Conservation (phyloP, 345 rosid species). For the Ceriops zippeliana region DNA sequence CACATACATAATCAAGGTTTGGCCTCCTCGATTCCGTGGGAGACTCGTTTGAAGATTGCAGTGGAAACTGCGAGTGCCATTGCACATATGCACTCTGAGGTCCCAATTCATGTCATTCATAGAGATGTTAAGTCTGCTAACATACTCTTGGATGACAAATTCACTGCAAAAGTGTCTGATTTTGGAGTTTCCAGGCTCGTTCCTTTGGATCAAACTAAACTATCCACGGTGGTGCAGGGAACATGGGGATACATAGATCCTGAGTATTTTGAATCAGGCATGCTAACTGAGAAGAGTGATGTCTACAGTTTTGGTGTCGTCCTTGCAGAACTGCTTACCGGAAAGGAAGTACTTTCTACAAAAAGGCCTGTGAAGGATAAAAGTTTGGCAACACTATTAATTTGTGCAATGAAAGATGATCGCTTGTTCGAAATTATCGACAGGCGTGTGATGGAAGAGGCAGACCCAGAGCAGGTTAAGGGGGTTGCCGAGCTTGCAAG, state of each 20-base stretch:
- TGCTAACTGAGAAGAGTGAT: too few relatives aligned
- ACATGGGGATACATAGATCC: too few relatives aligned
- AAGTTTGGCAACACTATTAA: constrained; percentile 19
- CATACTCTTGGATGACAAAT: constrained; percentile 33
- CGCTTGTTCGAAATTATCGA: constrained; percentile 31
- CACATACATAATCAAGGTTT: constrained; percentile 13
- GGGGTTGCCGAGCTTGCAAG: constrained; percentile 35
- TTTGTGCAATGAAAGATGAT: constrained; percentile 23
- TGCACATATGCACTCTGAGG: constrained; percentile 42
- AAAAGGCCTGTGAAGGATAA: constrained; percentile 18
- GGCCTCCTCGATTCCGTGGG: constrained; percentile 25
- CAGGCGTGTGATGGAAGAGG: not conserved
- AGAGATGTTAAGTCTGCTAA: constrained; percentile 47
- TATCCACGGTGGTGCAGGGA: too few relatives aligned
- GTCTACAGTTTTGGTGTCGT: too few relatives aligned
- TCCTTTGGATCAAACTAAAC: too few relatives aligned
- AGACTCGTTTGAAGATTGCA: constrained; percentile 33
- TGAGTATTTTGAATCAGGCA: too few relatives aligned
- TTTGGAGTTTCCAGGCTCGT: too few relatives aligned
- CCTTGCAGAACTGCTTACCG: too few relatives aligned
- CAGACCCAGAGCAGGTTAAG: constrained; percentile 15
- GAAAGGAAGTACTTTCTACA: constrained; percentile 14
- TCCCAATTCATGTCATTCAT: constrained; percentile 39
- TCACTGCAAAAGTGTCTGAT: too few relatives aligned
- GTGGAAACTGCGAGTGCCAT: constrained; percentile 36